A percentile compares a stretch with the other conserved stretches of the same genome.
phyloP scores from a whole-genome alignment of 495 filamentous ascomycete genomes.

The Penicillium alfredii region DNA sequence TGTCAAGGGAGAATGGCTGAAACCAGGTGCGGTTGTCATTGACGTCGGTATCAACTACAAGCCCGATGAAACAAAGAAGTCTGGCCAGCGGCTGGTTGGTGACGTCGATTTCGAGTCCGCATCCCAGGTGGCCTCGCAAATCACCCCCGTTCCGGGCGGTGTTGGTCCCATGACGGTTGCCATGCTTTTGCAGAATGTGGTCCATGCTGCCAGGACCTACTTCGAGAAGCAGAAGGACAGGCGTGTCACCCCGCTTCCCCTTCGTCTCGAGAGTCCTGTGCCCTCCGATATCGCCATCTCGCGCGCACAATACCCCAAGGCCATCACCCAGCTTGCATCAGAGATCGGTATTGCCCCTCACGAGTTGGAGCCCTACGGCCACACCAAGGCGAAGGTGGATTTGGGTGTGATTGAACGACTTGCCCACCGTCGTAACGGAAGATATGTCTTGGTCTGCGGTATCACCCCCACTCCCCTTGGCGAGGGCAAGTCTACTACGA shows the following conservation, averaged over 20 bases:
- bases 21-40: conserved; percentile 88
- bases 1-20: conserved; percentile 92
- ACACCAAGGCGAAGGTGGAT: conserved; percentile 92
- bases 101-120: conserved; percentile 92
- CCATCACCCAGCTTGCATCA: conserved; percentile 72
- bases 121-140: conserved; percentile 80
- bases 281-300: conserved; percentile 94
- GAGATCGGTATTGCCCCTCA: conserved; percentile 81
- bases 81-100: conserved; percentile 86
- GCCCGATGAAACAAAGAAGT: conserved; percentile 88
- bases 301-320: conserved; percentile 81
- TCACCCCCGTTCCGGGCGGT: conserved; percentile 94
- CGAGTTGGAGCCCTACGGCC: conserved; percentile 90
- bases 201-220: conserved; percentile 70
- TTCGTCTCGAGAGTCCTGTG: conserved; percentile 69
- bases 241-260: conserved; percentile 67
- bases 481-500: conserved; percentile 98
- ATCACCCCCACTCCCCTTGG: conserved; percentile 97
- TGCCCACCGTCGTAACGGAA: conserved; percentile 77
- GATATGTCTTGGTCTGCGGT: conserved; percentile 86
- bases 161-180: conserved; percentile 98
- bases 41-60: conserved; percentile 98
- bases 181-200: conserved; percentile 91
- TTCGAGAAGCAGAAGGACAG: conserved; percentile 77
- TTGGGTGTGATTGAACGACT: conserved; percentile 75